Percentiles rank a stretch among this genome's conserved stretches.
Conservation (phyloP, 768 basidiomycete species). For the Gymnopilus dilepis region DNA sequence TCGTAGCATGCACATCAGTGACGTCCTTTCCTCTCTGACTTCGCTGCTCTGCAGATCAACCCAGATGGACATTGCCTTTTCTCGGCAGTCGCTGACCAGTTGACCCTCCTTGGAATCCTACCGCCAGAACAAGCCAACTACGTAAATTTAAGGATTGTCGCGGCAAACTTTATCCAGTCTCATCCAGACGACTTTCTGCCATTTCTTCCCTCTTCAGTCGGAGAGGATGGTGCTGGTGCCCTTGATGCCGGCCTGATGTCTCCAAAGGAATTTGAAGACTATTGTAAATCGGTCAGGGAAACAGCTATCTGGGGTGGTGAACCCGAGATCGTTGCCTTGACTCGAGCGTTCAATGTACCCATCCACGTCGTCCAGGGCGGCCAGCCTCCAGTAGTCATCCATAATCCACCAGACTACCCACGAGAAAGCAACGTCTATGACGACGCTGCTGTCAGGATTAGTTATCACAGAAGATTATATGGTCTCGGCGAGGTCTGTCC, state of each 20-base stretch:
- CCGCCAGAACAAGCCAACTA: slow-evolving; percentile 65
- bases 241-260: slow-evolving; percentile 76
- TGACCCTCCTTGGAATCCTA: slow-evolving; percentile 72
- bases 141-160: slow-evolving; percentile 62
- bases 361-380: slow-evolving; percentile 92
- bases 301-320: slow-evolving; percentile 98
- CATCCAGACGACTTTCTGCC: slow-evolving; percentile 93
- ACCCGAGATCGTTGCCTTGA: slow-evolving; percentile 92
- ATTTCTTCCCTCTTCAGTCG: slow-evolving; percentile 79
- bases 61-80: slow-evolving; percentile 98
- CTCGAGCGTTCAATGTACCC: slow-evolving; percentile 78
- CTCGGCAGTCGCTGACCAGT: slow-evolving; percentile 92
- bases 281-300: slow-evolving; percentile 78
- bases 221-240: slow-evolving; percentile 72
- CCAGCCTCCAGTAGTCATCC: slow-evolving; percentile 82
- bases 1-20: slow-evolving; percentile 17
- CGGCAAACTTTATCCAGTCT: slow-evolving; percentile 79
- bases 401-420: slow-evolving; percentile 57
- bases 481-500: slow-evolving; percentile 89
- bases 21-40: slow-evolving; percentile 1
- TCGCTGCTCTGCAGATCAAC: slow-evolving; percentile 62
- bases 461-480: slow-evolving; percentile 94
- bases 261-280: slow-evolving; percentile 63
- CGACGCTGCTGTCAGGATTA: slow-evolving; percentile 66
- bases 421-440: slow-evolving; percentile 33